phyloP scores from a whole-genome alignment of 2,329 filamentous ascomycete species.

The Xylaria sp. region DNA sequence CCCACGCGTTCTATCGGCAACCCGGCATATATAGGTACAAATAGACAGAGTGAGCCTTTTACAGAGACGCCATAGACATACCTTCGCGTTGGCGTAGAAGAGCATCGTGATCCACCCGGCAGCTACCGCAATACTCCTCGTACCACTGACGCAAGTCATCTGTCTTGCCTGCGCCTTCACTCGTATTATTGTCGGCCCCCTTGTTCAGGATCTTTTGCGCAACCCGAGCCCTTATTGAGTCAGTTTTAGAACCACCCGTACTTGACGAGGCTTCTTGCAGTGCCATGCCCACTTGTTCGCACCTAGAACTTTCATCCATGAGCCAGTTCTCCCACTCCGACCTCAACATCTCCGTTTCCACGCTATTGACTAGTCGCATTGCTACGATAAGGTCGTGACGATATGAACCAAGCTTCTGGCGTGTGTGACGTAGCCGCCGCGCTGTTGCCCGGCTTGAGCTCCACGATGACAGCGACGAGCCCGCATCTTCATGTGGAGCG shows the following conservation, averaged over 20 bases:
- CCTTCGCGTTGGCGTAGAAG: conserved; percentile 36
- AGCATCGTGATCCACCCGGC: conserved; percentile 51
- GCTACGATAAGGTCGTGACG: conserved; percentile 91
- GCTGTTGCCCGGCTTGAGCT: conserved; percentile 60
- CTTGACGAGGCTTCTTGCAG: conserved; percentile 42
- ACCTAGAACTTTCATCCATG: conserved; percentile 75
- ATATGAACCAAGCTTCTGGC: conserved; percentile 82
- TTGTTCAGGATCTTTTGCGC: conserved; percentile 41
- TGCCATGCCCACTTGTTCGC: conserved; percentile 63
- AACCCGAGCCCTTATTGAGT: conserved; percentile 27
- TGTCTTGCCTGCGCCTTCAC: conserved; percentile 29
- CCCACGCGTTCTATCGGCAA: background rate
- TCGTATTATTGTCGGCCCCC: conserved; percentile 3
- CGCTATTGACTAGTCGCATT: conserved; percentile 84
- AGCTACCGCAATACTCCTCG: conserved; percentile 62
- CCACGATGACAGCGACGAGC: conserved; percentile 50
- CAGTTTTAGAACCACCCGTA: background rate
- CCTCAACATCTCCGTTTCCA: conserved; percentile 84
- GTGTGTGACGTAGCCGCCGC: conserved; percentile 74
- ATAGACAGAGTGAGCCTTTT: background rate
- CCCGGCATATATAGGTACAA: background rate
- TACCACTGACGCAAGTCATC: conserved; percentile 54
- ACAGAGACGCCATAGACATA: conserved; percentile 28
- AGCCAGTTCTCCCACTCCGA: conserved; percentile 97
- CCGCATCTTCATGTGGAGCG: conserved; percentile 59